Evolutionary conservation across 2,329 filamentous ascomycete genomes (phyloP).

Genomic region (Apiospora marii): DNA sequence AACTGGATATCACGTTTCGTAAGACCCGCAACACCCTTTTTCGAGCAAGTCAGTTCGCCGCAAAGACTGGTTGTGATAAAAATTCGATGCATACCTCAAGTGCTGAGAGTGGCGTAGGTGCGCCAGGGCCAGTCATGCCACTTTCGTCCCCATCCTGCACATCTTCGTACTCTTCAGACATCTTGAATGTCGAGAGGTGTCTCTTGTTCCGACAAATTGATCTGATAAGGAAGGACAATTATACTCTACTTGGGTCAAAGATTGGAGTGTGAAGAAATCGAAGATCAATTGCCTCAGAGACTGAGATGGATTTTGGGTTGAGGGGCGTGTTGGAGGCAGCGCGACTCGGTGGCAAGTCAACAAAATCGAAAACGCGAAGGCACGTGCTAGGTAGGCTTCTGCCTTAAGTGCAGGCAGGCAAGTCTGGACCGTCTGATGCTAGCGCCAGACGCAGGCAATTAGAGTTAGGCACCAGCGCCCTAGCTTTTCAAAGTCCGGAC

Average conservation of each 20-base stretch:
- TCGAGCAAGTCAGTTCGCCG: slow-evolving; percentile 1
- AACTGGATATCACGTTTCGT: slow-evolving; percentile 97
- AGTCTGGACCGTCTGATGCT: background rate
- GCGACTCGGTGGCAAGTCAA: slow-evolving; percentile 15
- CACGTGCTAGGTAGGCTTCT: slow-evolving; percentile 16
- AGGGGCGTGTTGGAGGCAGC: background rate
- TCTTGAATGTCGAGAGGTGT: slow-evolving; percentile 40
- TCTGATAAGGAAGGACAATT: background rate
- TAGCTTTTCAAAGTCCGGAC: background rate
- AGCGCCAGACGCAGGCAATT: background rate
- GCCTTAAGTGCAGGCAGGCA: background rate
- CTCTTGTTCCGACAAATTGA: background rate
- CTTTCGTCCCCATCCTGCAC: slow-evolving; percentile 72
- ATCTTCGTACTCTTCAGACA: slow-evolving; percentile 70
- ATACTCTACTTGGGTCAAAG: background rate
- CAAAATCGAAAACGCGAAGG: slow-evolving; percentile 8
- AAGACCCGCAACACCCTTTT: slow-evolving; percentile 82
- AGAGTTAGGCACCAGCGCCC: background rate
- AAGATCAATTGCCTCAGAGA: background rate
- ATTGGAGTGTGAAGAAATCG: background rate
- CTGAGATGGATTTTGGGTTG: background rate
- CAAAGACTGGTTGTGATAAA: background rate
- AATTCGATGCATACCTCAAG: slow-evolving; percentile 72
- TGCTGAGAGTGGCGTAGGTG: slow-evolving; percentile 86
- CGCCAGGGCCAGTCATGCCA: slow-evolving; percentile 81